phyloP scores from a whole-genome alignment of 305 asterid genomes.

The Fraxinus angustifolia region DNA sequence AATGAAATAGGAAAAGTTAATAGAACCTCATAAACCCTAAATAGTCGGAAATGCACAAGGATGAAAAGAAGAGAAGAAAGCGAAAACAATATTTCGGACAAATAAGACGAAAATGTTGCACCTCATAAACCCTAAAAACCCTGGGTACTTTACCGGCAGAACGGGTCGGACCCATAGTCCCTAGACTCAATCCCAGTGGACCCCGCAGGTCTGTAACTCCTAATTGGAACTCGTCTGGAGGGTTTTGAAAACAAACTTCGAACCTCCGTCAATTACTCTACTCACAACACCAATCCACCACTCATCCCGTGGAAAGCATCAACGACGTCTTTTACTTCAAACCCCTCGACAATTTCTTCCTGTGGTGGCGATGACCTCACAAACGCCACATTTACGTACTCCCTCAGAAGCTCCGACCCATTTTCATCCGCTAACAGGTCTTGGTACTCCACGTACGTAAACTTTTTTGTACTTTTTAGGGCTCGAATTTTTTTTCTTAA shows the following conservation, averaged over 20 bases:
- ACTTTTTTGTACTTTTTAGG: constrained; percentile 20
- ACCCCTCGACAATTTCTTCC: constrained; percentile 18
- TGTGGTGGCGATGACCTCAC: constrained; percentile 53
- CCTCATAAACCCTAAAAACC: background rate
- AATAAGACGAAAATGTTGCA: background rate
- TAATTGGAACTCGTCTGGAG: constrained; percentile 55
- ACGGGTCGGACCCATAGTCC: constrained; percentile 52
- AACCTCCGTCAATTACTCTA: constrained; percentile 27
- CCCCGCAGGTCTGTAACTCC: constrained; percentile 39
- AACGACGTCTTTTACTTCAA: constrained; percentile 46
- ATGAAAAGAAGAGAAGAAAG: background rate
- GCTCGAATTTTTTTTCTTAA: constrained; percentile 4
- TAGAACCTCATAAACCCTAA: background rate
- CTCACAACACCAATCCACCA: constrained; percentile 71
- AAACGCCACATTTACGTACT: constrained; percentile 27
- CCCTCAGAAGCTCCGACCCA: constrained; percentile 38
- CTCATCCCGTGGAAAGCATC: constrained; percentile 64
- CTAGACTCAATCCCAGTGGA: constrained; percentile 57
- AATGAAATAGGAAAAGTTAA: background rate
- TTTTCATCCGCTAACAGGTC: constrained; percentile 38
- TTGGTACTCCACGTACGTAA: constrained; percentile 40
- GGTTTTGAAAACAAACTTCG: constrained; percentile 33
- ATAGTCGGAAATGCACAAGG: background rate
- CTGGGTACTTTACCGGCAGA: constrained; percentile 40
- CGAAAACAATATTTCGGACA: background rate